A percentile compares a stretch with the other conserved stretches of the same genome.
Conservation (phyloP, 805 yeast species). For the Ogataea pignaliae region DNA sequence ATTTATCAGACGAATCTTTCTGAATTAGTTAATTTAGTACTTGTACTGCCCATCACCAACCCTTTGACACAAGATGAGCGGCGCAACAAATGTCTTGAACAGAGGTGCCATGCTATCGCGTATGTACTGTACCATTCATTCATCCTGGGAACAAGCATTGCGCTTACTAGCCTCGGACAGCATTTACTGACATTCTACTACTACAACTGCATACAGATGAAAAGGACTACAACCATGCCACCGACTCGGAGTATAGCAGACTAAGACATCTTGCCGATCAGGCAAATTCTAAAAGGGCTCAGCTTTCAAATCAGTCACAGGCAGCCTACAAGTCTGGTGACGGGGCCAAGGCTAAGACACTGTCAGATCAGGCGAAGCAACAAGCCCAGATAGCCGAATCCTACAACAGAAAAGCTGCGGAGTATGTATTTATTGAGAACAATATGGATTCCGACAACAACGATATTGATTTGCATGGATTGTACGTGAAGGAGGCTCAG, state of each 20-base stretch:
- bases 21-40: background rate
- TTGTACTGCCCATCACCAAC: background rate
- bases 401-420: constrained; percentile 79
- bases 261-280: constrained; percentile 65
- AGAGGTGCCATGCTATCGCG: constrained; percentile 26
- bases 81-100: constrained; percentile 14
- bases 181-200: background rate
- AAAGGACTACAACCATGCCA: constrained; percentile 67
- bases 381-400: constrained; percentile 58
- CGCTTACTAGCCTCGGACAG: background rate
- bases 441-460: constrained; percentile 80
- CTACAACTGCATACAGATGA: constrained; percentile 7
- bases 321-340: constrained; percentile 73
- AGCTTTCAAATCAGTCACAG: constrained; percentile 65
- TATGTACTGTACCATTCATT: constrained; percentile 8
- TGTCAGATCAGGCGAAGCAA: constrained; percentile 65
- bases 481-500: constrained; percentile 84
- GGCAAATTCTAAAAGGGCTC: constrained; percentile 53
- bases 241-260: constrained; percentile 57
- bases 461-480: constrained; percentile 92
- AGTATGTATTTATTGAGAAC: constrained; percentile 81
- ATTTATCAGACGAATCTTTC: background rate
- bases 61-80: constrained; percentile 16
- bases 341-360: constrained; percentile 63
- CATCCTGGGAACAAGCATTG: background rate